A percentile compares a stretch with the other conserved stretches of the same genome.
Conservation (phyloP, 139 green algal species). For the Asterochloris sp. region DNA sequence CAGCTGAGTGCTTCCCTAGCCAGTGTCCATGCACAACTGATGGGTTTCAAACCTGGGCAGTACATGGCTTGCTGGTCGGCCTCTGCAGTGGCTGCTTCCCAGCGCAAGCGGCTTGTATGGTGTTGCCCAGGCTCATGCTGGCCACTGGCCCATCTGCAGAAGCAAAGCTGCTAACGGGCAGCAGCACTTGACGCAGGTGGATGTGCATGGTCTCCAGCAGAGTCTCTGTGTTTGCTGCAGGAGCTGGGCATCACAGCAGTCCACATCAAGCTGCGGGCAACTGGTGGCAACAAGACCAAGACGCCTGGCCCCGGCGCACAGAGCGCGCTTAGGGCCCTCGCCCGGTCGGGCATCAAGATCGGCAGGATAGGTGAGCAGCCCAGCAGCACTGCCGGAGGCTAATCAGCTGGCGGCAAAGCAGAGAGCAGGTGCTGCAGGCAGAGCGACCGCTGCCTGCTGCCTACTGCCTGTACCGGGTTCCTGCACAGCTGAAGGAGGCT, state of each 20-base stretch:
- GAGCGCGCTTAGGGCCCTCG: slow-evolving; percentile 94
- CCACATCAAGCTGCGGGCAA: slow-evolving; percentile 99
- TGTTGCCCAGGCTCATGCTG: too few relatives aligned
- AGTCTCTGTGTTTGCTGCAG: slow-evolving; percentile 37
- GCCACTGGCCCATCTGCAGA: too few relatives aligned
- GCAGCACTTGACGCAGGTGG: background rate
- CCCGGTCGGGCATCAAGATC: slow-evolving; percentile 99
- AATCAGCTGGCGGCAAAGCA: too few relatives aligned
- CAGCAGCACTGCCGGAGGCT: too few relatives aligned
- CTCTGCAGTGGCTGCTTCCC: background rate
- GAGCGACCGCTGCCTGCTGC: too few relatives aligned
- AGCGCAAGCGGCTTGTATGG: background rate
- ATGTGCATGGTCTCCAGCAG: background rate
- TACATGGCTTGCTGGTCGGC: background rate
- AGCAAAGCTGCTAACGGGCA: background rate
- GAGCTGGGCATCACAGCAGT: slow-evolving; percentile 97
- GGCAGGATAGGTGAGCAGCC: slow-evolving; percentile 83
- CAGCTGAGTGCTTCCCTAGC: background rate
- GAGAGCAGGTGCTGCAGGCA: too few relatives aligned
- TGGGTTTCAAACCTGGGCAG: too few relatives aligned
- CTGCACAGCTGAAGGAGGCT: too few relatives aligned
- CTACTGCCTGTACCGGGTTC: too few relatives aligned
- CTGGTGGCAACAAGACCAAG: slow-evolving; percentile 99
- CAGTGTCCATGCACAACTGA: background rate
- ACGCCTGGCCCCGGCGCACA: slow-evolving; percentile 96